These are phyloP conservation scores for Syncephalastrum racemosum DNA, from an alignment of 371 early-diverging fungal genomes.

Conservation along the genomic window DNA sequence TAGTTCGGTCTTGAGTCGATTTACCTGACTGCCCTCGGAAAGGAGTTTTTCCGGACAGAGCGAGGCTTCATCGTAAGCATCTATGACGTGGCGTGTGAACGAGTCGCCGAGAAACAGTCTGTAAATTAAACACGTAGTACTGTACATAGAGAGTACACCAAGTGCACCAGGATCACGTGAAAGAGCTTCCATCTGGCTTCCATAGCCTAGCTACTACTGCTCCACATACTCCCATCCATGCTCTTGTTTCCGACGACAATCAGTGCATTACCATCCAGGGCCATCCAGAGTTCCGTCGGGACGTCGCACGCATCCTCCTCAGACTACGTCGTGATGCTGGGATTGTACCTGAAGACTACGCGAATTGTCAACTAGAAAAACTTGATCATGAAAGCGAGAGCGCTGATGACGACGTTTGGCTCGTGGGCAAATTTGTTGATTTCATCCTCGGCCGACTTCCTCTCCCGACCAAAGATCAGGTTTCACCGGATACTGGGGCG, in stretches of 20 bases:
- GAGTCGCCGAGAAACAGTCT: no score
- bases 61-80: slow-evolving; percentile 23
- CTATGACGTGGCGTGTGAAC: no score
- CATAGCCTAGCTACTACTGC: slow-evolving; percentile 43
- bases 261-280: slow-evolving; percentile 75
- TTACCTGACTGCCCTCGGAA: slow-evolving; percentile 38
- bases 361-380: slow-evolving; percentile 13
- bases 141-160: slow-evolving; percentile 51
- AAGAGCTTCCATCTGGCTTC: slow-evolving; percentile 52
- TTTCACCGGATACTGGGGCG: slow-evolving; percentile 15
- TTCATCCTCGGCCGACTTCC: slow-evolving; percentile 20
- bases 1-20: slow-evolving; percentile 48
- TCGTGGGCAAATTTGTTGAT: slow-evolving; percentile 15
- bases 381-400: slow-evolving; percentile 10
- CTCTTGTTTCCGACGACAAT: slow-evolving; percentile 51
- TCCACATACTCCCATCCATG: slow-evolving; percentile 42
- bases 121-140: not conserved
- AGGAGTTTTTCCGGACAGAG: slow-evolving; percentile 34
- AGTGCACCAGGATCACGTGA: slow-evolving; percentile 73
- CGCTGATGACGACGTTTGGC: slow-evolving; percentile 18
- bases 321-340: slow-evolving; percentile 21
- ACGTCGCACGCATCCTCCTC: slow-evolving; percentile 46
- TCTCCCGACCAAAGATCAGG: slow-evolving; percentile 10
- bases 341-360: slow-evolving; percentile 21
- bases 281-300: slow-evolving; percentile 74